A percentile compares a stretch with the other conserved stretches of the same genome.
Conservation (phyloP, 257 asterid genomes). For the Verbascum thapsus region DNA sequence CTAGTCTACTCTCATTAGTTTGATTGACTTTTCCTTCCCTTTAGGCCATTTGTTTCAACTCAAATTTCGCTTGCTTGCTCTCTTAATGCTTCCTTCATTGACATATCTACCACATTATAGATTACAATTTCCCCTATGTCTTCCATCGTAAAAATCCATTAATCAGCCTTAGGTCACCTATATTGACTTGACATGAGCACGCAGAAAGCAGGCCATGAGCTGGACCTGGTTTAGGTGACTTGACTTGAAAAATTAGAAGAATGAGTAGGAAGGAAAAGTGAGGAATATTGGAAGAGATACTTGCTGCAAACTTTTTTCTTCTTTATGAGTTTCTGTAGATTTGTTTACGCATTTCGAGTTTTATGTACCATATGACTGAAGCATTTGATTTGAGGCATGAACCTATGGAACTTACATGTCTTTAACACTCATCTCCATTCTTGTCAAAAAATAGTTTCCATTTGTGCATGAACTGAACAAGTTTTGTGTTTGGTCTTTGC, state of each 20-base stretch:
- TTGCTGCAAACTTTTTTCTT: constrained; percentile 8
- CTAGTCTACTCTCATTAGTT: not conserved
- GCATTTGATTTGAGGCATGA: not conserved
- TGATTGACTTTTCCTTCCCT: not conserved
- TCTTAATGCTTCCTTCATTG: not conserved
- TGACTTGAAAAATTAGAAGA: constrained; percentile 15
- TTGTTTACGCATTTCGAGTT: not conserved
- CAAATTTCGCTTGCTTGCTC: not conserved
- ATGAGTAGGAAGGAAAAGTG: constrained; percentile 4
- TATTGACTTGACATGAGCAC: constrained; percentile 5
- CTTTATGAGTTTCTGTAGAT: not conserved
- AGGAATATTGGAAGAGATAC: constrained; percentile 12
- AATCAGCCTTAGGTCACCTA: not conserved
- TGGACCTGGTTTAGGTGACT: constrained; percentile 3
- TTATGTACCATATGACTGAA: not conserved
- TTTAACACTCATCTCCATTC: constrained; percentile 5
- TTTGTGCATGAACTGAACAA: not conserved
- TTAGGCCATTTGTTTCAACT: not conserved
- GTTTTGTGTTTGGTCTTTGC: not conserved
- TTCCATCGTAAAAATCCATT: not conserved
- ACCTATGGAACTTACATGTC: not conserved
- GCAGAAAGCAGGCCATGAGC: constrained; percentile 8
- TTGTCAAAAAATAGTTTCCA: not conserved
- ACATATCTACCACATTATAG: not conserved
- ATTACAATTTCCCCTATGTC: not conserved